Percentiles rank a stretch among this genome's conserved stretches.
These are phyloP conservation scores for Mycena floridula DNA, from an alignment of 768 basidiomycete genomes.

Conservation along the genomic window DNA sequence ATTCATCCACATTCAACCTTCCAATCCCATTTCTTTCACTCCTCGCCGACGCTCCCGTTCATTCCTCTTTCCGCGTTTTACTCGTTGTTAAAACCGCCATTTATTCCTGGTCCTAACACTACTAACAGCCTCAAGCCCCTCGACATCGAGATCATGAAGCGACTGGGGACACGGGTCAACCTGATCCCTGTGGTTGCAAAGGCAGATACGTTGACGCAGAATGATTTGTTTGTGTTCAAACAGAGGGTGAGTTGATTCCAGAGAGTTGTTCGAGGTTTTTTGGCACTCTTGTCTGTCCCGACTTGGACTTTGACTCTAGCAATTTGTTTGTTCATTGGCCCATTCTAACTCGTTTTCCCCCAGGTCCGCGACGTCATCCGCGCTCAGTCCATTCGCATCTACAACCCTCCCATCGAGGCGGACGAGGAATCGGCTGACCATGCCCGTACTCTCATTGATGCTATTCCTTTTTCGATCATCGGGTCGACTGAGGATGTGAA, in stretches of 20 bases:
- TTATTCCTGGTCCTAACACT: no score
- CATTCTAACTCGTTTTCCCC: slow-evolving; percentile 9
- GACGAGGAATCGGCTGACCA: slow-evolving; percentile 88
- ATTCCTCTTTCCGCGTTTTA: neutral
- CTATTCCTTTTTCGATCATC: slow-evolving; percentile 98
- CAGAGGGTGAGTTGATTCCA: slow-evolving; percentile 59
- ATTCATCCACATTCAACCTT: neutral
- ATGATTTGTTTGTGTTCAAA: slow-evolving; percentile 89
- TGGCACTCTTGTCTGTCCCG: slow-evolving; percentile 8
- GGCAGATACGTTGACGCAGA: slow-evolving; percentile 95
- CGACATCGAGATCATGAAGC: slow-evolving; percentile 99
- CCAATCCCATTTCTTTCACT: no score
- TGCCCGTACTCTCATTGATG: slow-evolving; percentile 78
- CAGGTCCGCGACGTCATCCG: slow-evolving; percentile 87
- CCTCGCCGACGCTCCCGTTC: no score
- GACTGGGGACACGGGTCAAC: slow-evolving; percentile 95
- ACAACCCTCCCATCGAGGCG: slow-evolving; percentile 85
- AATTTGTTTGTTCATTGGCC: no score
- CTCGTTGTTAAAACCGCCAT: no score
- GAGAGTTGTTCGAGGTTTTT: slow-evolving; percentile 4
- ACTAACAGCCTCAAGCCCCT: slow-evolving; percentile 80
- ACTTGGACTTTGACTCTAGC: no score
- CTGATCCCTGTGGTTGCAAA: slow-evolving; percentile 97
- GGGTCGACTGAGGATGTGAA: slow-evolving; percentile 93
- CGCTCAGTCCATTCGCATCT: slow-evolving; percentile 93